phyloP scores from a whole-genome alignment of 495 filamentous ascomycete genomes.

The Hyaloscypha finlandica region DNA sequence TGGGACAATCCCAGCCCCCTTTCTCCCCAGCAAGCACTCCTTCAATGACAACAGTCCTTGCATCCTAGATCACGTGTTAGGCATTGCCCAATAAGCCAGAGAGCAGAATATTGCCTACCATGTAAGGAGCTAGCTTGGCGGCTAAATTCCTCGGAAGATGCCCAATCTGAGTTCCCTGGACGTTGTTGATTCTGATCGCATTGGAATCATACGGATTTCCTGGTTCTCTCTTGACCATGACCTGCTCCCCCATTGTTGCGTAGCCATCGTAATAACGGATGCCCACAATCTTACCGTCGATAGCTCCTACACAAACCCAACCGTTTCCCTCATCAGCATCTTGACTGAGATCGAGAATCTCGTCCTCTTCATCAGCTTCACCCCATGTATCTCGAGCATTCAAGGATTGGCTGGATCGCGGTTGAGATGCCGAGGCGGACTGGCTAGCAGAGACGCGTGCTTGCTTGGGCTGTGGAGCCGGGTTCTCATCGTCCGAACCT shows the following conservation, averaged over 20 bases:
- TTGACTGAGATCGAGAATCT: conserved; percentile 51
- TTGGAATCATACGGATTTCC: conserved; percentile 73
- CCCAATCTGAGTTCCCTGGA: conserved; percentile 76
- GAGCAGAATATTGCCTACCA: conserved; percentile 46
- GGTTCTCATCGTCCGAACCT: conserved; percentile 20
- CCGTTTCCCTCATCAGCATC: conserved; percentile 42
- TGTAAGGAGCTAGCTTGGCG: conserved; percentile 70
- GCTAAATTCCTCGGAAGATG: conserved; percentile 71
- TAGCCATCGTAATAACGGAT: conserved; percentile 75
- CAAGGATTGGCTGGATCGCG: conserved; percentile 28
- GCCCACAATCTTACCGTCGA: conserved; percentile 74
- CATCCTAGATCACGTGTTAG: conserved; percentile 29
- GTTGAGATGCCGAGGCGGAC: conserved; percentile 16
- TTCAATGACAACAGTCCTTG: conserved; percentile 59
- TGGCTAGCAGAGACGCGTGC: conserved; percentile 8
- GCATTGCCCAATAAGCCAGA: not conserved
- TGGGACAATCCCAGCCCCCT: conserved; percentile 67
- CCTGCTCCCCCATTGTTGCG: conserved; percentile 71
- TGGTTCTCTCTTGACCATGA: conserved; percentile 69
- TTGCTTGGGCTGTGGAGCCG: conserved; percentile 18
- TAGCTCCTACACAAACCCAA: conserved; percentile 25
- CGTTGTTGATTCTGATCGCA: conserved; percentile 80
- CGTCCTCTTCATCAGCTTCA: conserved; percentile 48
- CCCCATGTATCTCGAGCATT: conserved; percentile 20
- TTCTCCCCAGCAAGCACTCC: conserved; percentile 65